Evolutionary conservation across 2,329 filamentous ascomycete species (phyloP), one percentile per base, ranked within the genome.

Genomic region (Fusarium pseudoanthophilum): DNA sequence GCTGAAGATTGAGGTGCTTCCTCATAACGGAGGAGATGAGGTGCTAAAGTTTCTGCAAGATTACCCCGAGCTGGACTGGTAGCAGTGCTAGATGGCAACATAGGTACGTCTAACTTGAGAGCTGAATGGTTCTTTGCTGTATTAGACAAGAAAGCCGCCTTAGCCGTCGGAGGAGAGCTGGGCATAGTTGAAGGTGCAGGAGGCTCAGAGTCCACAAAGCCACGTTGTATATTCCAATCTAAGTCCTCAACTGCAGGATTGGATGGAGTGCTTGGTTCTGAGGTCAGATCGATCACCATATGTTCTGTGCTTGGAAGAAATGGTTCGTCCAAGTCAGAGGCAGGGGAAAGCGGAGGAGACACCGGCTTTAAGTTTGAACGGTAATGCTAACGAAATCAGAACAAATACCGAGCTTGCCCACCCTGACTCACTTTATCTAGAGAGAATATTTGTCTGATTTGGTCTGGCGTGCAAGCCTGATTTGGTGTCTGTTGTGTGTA

Each of bases 261-360:
- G 11, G 51, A n/a, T 5, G 80, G 79, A 28, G 73, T 82, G 20
- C 48, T 67, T 18, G 82, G 79, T 5, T 81, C 80, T 1, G 80
- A 81, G 34, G 78, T 78, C 2, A 80, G 60, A 40, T 80, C 78
- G 7, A 83, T 75, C 7, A 73, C 21, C 11, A 73, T 67, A 30
- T 66, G 66, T 2, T 68, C 62, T 3, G 57, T 43, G 13, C 64
- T 46, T 2, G 78, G 80, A n/a, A 79, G 34, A 56, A 77, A 80
- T 2, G 61, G 57, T 13, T 59, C 63, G 21, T 60, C 61, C 13
- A 46, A 8, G 11, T 73, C 74, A 8, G 74, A 77, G 5, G 74
- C 45, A 13, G 79, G 79, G 21, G 79, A 80, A 11, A 82, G 65
- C 6, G 77, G 80, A 18, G 76, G 78, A 14, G 77, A 80, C 10